Evolutionary conservation across 768 basidiomycete genomes (phyloP).

Genomic region (Termitomyces sp.): DNA sequence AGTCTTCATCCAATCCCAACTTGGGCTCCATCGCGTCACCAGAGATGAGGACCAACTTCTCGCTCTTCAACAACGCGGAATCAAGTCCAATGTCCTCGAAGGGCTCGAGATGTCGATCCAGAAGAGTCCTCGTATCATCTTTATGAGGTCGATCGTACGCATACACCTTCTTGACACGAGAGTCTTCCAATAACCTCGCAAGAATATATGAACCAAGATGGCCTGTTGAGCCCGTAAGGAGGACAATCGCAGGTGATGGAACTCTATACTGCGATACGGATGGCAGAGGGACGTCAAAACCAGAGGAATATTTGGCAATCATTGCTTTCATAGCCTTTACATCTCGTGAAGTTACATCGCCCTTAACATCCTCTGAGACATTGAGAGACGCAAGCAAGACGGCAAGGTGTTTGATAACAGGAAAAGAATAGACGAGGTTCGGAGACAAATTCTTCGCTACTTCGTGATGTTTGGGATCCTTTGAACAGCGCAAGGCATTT

Average conservation of each 20-base stretch:
- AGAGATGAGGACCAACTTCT: not conserved
- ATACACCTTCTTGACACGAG: slow-evolving; percentile 21
- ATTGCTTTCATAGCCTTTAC: not conserved
- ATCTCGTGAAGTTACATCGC: not conserved
- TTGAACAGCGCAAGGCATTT: not conserved
- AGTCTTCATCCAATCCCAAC: not conserved
- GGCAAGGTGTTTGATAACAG: slow-evolving; percentile 20
- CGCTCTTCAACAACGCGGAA: not conserved
- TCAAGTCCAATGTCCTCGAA: not conserved
- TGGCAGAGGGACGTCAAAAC: not conserved
- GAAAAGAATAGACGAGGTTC: slow-evolving; percentile 41
- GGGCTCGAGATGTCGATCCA: not conserved
- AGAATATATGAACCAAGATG: not conserved
- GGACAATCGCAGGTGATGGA: not conserved
- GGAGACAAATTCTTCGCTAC: slow-evolving; percentile 18
- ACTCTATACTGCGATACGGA: not conserved
- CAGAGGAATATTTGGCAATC: not conserved
- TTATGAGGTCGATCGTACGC: slow-evolving; percentile 21
- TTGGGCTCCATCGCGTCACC: not conserved
- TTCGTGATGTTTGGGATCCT: not conserved
- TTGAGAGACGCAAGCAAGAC: not conserved
- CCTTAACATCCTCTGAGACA: not conserved
- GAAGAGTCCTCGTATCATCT: not conserved
- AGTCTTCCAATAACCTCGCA: not conserved
- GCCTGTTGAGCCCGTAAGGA: not conserved